phyloP scores from a whole-genome alignment of 2,329 filamentous ascomycete species.

The Thielaviopsis populi region DNA sequence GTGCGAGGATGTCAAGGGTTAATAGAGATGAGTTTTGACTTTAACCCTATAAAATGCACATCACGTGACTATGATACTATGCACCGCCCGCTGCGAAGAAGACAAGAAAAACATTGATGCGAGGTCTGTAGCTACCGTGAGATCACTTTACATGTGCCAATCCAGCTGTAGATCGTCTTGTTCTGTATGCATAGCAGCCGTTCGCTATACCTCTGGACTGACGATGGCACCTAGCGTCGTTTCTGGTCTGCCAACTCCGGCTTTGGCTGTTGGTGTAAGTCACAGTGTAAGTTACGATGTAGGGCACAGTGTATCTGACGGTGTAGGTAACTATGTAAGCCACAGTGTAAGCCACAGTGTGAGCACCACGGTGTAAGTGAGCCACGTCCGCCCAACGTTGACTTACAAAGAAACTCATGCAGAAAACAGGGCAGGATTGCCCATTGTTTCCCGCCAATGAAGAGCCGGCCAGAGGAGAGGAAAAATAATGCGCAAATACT shows the following conservation, averaged over 20 bases:
- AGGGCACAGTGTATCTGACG: no score
- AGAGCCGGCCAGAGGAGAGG: background rate
- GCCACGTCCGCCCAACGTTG: background rate
- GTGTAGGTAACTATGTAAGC: no score
- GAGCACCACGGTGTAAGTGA: background rate
- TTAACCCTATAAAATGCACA: background rate
- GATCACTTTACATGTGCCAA: background rate
- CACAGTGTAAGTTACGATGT: no score
- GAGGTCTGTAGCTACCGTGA: background rate
- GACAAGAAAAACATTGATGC: background rate
- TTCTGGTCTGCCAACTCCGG: background rate
- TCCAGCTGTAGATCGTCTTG: background rate
- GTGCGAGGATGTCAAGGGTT: background rate
- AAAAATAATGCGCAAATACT: background rate
- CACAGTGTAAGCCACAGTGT: no score
- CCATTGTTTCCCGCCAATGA: background rate
- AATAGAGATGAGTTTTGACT: no score
- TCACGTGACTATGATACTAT: background rate
- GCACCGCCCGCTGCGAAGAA: background rate
- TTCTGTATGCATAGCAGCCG: background rate
- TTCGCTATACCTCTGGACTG: background rate
- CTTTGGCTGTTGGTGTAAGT: background rate
- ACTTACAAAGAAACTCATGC: background rate
- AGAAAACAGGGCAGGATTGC: background rate
- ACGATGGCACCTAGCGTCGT: no score